Base-by-base conservation (phyloP, 1,284 basidiomycete species). In the Ustilago nuda region DNA sequence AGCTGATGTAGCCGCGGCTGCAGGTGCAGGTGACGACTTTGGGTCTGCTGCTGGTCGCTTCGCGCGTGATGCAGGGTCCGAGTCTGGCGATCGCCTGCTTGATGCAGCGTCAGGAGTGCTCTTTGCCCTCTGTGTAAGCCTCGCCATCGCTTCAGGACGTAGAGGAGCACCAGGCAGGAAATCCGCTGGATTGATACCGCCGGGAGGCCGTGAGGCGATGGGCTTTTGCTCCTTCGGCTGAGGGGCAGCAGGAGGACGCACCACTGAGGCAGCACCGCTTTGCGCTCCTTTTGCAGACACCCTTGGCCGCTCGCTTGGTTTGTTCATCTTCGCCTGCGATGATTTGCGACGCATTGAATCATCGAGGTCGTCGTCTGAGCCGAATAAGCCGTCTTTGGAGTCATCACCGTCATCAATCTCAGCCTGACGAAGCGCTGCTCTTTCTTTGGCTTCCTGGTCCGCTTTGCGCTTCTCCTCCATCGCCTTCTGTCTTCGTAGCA, bases 101-200 rank as follows among this genome's bases (percentile, higher is more conserved):
- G 45, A 23, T 8, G 53, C 36, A 6, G 45, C 36, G 13, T 48
- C 52, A 4, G 66, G 37, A 2, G 35, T n/a, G 2, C 48, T 19
- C 45, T 65, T 64, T 12, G 58, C 52, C 58, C 63, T 77, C 43
- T 74, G 61, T 7, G 63, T 64, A 35, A 72, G 66, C 45, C 56
- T 61, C 4, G 63, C 61, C 64, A 66, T 70, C 4, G 64, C 65
- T 55, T 75, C 66, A 0, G 72, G 57, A 5, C 72, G 63, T 3
- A 78, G 27, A 33, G 76, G 73, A 12, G 76, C 79, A 7, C 76
- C 76, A n/a, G 79, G 76, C 9, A 80, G 60, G 48, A 76, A 80
- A 35, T 80, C 76, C 35, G 79, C 79, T 4, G 79, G 76, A 17
- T 75, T 71, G 58, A 76, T 66, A n/a, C 69, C 76, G 33, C 72